Evolutionary conservation across 371 early-diverging fungal species (phyloP), one percentile per base, ranked within the genome.

Genomic region (Mortierella sp.): DNA sequence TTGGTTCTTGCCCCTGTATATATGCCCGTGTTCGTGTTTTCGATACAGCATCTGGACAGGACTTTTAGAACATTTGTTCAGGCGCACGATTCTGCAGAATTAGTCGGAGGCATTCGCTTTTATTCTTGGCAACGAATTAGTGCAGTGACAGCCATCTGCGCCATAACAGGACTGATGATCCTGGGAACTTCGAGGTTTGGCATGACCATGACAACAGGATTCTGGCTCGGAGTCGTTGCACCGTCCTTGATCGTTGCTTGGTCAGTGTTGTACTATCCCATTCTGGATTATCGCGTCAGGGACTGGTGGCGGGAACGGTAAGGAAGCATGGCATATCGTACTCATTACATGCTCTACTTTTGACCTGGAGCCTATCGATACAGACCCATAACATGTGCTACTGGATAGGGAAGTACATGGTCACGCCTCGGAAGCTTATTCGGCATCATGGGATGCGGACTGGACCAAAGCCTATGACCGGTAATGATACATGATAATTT

Each of bases 121-220:
- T 88, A 88, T 49, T 82, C 86, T 27, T 85, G 85, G 85, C 75
- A 85, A 23, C 70, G 86, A 11, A 80, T 85, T 6, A 85, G 86
- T 26, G 73, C 79, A 2, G 82, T 65, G 0, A 83, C 89, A n/a
- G 86, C 86, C 15, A 49, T 79, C 26, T 64, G 63, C 31, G 72
- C 79, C 7, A 56, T 56, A 4, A 50, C 65, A 0, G 58, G 60
- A 3, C 30, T 79, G 44, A 30, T 57, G 6, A 44, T 64, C 24
- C 32, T 60, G 23, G 72, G 79, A 12, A 56, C 79, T 55, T 67
- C 69, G 4, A 54, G 49, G 19, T 67, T 66, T 17, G 68, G 72
- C 2, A 34, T 72, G 63, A 55, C 60, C 17, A 58, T 64, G 61
- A 70, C 70, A 5, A 56, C 50, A 14, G 78, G 65, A 26, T 76